Evolutionary conservation across 169 alveolate genomes (phyloP).

Genomic region (Cryptosporidium ryanae): DNA sequence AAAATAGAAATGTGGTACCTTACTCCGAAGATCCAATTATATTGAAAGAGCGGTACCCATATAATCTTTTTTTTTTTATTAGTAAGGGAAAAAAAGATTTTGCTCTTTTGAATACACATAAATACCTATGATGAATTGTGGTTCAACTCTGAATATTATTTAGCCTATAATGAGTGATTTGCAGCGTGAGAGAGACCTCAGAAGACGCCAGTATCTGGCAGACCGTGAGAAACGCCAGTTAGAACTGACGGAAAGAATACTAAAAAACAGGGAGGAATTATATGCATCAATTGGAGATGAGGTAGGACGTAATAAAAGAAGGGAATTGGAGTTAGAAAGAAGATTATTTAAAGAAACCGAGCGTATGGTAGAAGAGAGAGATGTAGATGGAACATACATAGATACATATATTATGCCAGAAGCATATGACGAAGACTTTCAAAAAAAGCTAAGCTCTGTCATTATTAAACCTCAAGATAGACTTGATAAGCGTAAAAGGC

Average conservation of each 20-base stretch:
- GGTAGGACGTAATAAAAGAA: constrained; percentile 85
- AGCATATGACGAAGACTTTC: constrained; percentile 87
- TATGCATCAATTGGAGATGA: constrained; percentile 81
- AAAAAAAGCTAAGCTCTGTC: constrained; percentile 29
- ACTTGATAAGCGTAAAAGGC: constrained; percentile 19
- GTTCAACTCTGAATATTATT: no score
- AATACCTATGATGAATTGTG: no score
- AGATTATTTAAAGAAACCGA: constrained; percentile 89
- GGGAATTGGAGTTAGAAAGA: constrained; percentile 85
- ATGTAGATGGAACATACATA: constrained; percentile 80
- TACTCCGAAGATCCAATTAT: no score
- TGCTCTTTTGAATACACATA: no score
- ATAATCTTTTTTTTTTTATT: no score
- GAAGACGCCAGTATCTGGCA: constrained; percentile 92
- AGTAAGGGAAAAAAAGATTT: no score
- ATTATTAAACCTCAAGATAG: constrained; percentile 58
- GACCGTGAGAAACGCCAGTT: constrained; percentile 92
- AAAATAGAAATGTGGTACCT: no score
- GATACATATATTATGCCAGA: constrained; percentile 87
- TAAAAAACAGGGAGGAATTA: constrained; percentile 89
- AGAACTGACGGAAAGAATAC: constrained; percentile 91
- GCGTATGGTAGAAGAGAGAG: constrained; percentile 85
- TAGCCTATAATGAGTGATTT: constrained; percentile 14
- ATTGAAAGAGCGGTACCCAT: no score
- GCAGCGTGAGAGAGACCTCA: constrained; percentile 55